Percentiles rank a stretch among this genome's conserved stretches.
Conservation (phyloP, 2,329 filamentous ascomycete species). For the Biscogniauxia sp. region DNA sequence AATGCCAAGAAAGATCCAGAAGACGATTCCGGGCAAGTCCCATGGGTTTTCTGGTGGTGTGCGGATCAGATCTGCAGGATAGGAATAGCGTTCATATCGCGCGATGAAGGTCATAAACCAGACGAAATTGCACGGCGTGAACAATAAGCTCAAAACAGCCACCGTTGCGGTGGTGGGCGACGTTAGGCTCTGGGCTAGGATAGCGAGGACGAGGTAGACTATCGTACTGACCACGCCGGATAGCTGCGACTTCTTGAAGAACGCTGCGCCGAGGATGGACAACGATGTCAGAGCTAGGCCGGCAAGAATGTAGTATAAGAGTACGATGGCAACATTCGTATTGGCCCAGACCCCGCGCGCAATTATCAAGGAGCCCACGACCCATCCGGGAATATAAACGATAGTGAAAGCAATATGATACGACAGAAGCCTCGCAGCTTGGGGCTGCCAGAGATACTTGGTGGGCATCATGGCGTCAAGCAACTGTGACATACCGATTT, state of each 20-base stretch:
- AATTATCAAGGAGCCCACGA: slow-evolving; percentile 69
- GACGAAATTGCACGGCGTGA: slow-evolving; percentile 85
- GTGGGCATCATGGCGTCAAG: slow-evolving; percentile 92
- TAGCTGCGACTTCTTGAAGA: slow-evolving; percentile 85
- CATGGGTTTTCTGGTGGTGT: slow-evolving; percentile 65
- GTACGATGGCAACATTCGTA: slow-evolving; percentile 62
- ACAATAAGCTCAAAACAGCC: slow-evolving; percentile 69
- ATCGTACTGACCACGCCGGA: slow-evolving; percentile 80
- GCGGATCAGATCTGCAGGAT: slow-evolving; percentile 59
- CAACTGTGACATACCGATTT: slow-evolving; percentile 82
- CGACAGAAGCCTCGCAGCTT: slow-evolving; percentile 72
- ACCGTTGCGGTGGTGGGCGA: slow-evolving; percentile 63
- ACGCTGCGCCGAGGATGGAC: slow-evolving; percentile 75
- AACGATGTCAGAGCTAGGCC: slow-evolving; percentile 77
- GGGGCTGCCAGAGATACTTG: slow-evolving; percentile 69
- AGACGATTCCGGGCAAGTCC: slow-evolving; percentile 67
- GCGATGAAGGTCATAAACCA: slow-evolving; percentile 76
- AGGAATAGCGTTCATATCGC: slow-evolving; percentile 65
- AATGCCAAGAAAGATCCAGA: slow-evolving; percentile 74
- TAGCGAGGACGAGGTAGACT: slow-evolving; percentile 69
- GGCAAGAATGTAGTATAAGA: slow-evolving; percentile 72
- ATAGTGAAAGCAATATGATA: slow-evolving; percentile 78
- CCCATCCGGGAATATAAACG: slow-evolving; percentile 80
- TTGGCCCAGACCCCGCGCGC: slow-evolving; percentile 62
- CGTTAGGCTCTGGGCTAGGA: slow-evolving; percentile 74